Percentiles rank a stretch among this genome's conserved stretches.
Evolutionary conservation across 192 early-diverging fungal genomes (phyloP).

Genomic region (Podila epigama): DNA sequence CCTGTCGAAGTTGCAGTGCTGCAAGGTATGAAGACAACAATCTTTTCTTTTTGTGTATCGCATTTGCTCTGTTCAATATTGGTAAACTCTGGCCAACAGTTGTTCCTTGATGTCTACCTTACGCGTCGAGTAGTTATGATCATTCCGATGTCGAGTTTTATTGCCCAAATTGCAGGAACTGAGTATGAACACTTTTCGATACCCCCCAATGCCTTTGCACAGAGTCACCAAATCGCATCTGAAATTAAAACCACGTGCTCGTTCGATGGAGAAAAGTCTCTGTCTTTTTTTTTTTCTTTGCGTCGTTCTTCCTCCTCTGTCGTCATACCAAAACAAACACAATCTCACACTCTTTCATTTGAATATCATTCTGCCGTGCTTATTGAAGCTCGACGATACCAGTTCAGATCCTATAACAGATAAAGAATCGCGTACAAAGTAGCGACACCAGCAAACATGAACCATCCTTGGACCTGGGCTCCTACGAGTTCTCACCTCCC

Average conservation of each 20-base stretch:
- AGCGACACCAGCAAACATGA: too few species aligned
- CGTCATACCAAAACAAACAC: neutral
- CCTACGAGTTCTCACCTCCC: too few species aligned
- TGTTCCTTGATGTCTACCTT: neutral
- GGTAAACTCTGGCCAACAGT: too few species aligned
- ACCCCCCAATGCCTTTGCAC: neutral
- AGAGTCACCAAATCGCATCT: neutral
- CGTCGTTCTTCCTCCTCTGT: neutral
- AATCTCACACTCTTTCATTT: neutral
- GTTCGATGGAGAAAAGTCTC: neutral
- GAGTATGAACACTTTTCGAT: neutral
- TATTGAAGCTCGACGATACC: too few species aligned
- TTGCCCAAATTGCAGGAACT: constrained; percentile 15
- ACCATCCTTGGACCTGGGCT: too few species aligned
- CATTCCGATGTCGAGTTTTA: constrained; percentile 31
- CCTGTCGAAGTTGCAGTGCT: constrained; percentile 27
- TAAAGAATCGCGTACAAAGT: too few species aligned
- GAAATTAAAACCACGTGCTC: neutral
- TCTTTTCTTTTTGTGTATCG: neutral
- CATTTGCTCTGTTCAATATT: neutral
- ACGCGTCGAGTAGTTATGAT: constrained; percentile 13
- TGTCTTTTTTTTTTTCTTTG: neutral
- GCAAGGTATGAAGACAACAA: constrained; percentile 14
- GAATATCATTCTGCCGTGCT: neutral
- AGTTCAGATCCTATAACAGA: too few species aligned